Evolutionary conservation across 2,329 filamentous ascomycete species (phyloP), one percentile per base, ranked within the genome.

Genomic region (Penicillium sp.): DNA sequence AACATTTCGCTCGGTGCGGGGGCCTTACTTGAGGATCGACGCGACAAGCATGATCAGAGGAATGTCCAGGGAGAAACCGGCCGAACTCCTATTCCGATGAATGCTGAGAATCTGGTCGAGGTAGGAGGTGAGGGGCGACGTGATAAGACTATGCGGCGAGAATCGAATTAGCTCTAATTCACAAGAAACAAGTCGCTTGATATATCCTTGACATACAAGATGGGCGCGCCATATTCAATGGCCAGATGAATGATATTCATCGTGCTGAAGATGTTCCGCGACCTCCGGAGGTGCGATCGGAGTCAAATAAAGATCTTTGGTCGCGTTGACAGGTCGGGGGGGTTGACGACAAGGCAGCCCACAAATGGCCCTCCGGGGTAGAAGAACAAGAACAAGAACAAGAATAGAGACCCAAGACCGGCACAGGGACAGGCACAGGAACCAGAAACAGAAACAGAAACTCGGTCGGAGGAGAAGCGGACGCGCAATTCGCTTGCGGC

Each of bases 101-200:
- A 87, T 87, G 60, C 80, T 83, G 67, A 84, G 78, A 65, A 87
- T 87, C 66, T 87, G 84, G 68, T 87, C 84, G 54, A 82, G 79
- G 73, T 87, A 87, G 60, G 82, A 85, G 43, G 84, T 86, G 52
- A 87, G 71, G 7, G 84, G 84, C 7, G 84, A 85, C 7, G 82
- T 79, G 46, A 85, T 75, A 55, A 87, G 78, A 68, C 81, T 84
- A 62, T 51, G 18, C 27, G 4, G 18, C 13, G 24, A 17, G 13
- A 48, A 32, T 18, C 20, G 21, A 23, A 47, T 41, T 41, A 34
- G 23, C 15, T 20, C 45, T 6, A 3, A 47, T n/a, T 7, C 23
- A 17, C 24, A 27, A 15, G 9, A 40, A 29, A 29, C 7, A 13
- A 4, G 12, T 48, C 7, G 2, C 39, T 51, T n/a, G 1, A 18